Conservation (phyloP, 345 rosid genomes). For the Crucihimalaya himalaica region DNA sequence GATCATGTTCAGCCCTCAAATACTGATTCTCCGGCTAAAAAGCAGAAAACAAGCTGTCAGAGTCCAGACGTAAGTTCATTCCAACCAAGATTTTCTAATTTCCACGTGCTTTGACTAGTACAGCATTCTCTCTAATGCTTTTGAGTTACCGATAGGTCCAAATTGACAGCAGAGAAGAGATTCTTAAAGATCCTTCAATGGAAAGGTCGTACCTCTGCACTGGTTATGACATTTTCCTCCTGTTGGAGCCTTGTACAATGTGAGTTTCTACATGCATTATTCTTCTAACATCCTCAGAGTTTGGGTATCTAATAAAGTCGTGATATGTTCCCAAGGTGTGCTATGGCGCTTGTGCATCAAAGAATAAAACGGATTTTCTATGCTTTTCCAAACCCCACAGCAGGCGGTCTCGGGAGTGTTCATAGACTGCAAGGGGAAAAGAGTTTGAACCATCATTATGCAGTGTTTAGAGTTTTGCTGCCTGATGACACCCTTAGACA, state of each 20-base stretch:
- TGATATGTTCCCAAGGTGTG: constrained; percentile 53
- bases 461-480: constrained; percentile 72
- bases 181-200: constrained; percentile 20
- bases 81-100: background rate
- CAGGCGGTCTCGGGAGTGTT: constrained; percentile 76
- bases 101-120: constrained; percentile 2
- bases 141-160: constrained; percentile 41
- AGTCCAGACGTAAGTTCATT: constrained; percentile 38
- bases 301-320: background rate
- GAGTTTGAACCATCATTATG: constrained; percentile 93
- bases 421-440: constrained; percentile 84
- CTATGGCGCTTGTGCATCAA: constrained; percentile 94
- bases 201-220: constrained; percentile 81
- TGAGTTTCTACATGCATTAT: constrained; percentile 43
- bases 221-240: constrained; percentile 79
- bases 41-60: constrained; percentile 52
- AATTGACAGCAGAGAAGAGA: constrained; percentile 41
- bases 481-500: constrained; percentile 31
- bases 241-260: constrained; percentile 89
- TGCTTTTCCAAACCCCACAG: constrained; percentile 63
- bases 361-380: constrained; percentile 76
- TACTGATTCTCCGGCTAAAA: constrained; percentile 53
- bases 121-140: constrained; percentile 28
- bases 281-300: background rate
- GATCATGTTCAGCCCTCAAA: constrained; percentile 39